These are phyloP conservation scores for Brettanomyces custersianus DNA, from an alignment of 805 yeast genomes.

Conservation along the genomic window DNA sequence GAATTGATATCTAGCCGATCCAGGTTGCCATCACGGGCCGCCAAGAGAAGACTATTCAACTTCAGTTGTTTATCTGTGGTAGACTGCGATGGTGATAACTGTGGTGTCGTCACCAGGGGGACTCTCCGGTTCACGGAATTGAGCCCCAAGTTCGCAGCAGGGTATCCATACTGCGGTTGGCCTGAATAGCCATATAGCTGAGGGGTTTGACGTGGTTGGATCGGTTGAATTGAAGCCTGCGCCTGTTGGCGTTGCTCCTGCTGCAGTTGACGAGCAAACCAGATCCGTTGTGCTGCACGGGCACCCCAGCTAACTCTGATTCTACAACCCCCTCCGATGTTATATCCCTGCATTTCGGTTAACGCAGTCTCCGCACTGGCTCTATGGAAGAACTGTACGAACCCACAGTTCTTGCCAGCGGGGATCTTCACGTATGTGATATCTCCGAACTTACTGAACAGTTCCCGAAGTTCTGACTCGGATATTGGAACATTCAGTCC, in stretches of 20 bases:
- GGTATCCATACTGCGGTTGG: too few species aligned
- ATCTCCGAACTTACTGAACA: constrained; percentile 62
- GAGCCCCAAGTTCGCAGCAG: neutral
- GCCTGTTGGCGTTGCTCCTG: constrained; percentile 17
- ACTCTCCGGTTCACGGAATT: too few species aligned
- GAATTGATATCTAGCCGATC: constrained; percentile 42
- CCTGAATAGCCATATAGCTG: neutral
- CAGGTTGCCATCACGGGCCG: constrained; percentile 34
- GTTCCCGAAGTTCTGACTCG: constrained; percentile 50
- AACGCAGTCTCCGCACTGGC: constrained; percentile 82
- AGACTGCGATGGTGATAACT: constrained; percentile 1
- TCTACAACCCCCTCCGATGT: constrained; percentile 62
- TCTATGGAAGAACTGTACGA: constrained; percentile 72
- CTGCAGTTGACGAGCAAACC: constrained; percentile 26
- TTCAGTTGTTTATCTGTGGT: constrained; percentile 21
- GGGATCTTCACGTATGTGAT: constrained; percentile 76
- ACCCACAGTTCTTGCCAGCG: constrained; percentile 70
- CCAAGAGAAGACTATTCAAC: constrained; percentile 43
- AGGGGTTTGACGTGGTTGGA: constrained; percentile 6
- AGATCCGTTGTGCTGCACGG: constrained; percentile 38
- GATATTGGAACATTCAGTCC: constrained; percentile 54
- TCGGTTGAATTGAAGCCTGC: too few species aligned
- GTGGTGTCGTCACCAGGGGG: neutral
- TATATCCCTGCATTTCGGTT: constrained; percentile 81
- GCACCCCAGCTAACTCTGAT: constrained; percentile 84